Base-by-base conservation (phyloP, 192 early-diverging fungal species). In the Entomortierella lignicola region DNA sequence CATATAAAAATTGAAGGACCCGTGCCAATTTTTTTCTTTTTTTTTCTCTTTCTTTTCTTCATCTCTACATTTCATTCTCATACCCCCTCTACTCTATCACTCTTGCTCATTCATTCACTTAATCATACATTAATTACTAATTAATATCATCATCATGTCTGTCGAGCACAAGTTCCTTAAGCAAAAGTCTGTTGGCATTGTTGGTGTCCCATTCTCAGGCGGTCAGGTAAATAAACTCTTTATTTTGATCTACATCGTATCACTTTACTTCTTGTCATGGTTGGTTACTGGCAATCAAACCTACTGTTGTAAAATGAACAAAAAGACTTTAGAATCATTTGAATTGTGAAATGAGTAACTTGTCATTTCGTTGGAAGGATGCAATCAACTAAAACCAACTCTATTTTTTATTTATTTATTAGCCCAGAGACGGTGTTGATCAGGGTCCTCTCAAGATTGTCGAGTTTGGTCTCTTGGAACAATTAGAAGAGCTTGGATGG, bases 381-480 rank as follows among this genome's bases (percentile, higher is more conserved):
- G n/a, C n/a, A n/a, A n/a, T n/a, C n/a, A n/a, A 54, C 37, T 59
- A 18, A 44, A 20, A 23, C 30, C 5, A 47, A 2, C 32, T 34
- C 34, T n/a, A 23, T 3, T 57, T 32, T 26, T 21, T 48, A 0
- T 48, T 47, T 69, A 8, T 17, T 0, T 12, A 51, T 57, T 60
- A 95, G 89, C 93, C 93, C 58, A 90, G 92, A 81, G 87, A 87
- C 59, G 97, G 97, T 62, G 96, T 97, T 8, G 95, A 99, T 67
- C 87, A 89, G 54, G 97, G 96, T 23, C 96, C 96, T 8, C 83
- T 91, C 17, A 89, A 89, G 65, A 83, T 99, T 63, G 77, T 97
- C 39, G 92, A 96, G 69, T 90, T 90, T 74, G 96, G 96, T 53
- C 75, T 99, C 18, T 75, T 94, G 55, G 88, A 93, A 53, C 96